Base-by-base conservation (phyloP, 768 basidiomycete species). In the Pisolithus tinctorius region DNA sequence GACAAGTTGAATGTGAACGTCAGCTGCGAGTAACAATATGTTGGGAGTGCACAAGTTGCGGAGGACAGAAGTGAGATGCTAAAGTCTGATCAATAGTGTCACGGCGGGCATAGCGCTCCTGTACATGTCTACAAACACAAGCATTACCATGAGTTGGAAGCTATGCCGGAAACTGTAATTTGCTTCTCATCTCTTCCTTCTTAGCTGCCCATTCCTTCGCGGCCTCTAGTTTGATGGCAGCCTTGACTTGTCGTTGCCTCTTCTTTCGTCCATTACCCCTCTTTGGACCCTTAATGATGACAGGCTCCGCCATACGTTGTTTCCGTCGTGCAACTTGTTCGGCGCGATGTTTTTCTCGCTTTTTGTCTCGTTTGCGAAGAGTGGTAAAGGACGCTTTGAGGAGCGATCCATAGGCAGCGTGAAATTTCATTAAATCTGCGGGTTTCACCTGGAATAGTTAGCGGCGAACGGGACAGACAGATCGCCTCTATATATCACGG, bases 311-410 rank as follows among this genome's bases (percentile, higher is more conserved):
- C 70, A 94, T 78, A 55, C 81, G 82, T 63, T 84, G 84, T 66
- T 87, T 88, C 58, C 85, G 80, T 57, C 77, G 78, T 4, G 81
- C 74, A 11, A 76, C 64, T 51, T 83, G 74, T 59, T 96, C 93
- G 1, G 81, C 73, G 25, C 83, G 81, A 17, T 75, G 71, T 69
- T 92, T 94, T 65, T 95, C 93, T 44, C 86, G 82, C 68, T 93
- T 95, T 72, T 91, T 95, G 75, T 97, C 93, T 16, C 93, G 82
- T 68, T 95, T 95, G 14, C 91, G 84, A 51, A 96, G 80, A 43
- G 82, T 79, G 4, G 81, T 74, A 77, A 94, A 84, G 7, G 83
- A 82, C 0, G 85, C 63, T 71, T 93, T 94, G 50, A 95, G 79
- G 1, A 95, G 77, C 6, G 79, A 58, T 11, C 88, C 88, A 60